Base-by-base conservation (phyloP, 2,329 filamentous ascomycete species). In the Venturiaceae sp. region DNA sequence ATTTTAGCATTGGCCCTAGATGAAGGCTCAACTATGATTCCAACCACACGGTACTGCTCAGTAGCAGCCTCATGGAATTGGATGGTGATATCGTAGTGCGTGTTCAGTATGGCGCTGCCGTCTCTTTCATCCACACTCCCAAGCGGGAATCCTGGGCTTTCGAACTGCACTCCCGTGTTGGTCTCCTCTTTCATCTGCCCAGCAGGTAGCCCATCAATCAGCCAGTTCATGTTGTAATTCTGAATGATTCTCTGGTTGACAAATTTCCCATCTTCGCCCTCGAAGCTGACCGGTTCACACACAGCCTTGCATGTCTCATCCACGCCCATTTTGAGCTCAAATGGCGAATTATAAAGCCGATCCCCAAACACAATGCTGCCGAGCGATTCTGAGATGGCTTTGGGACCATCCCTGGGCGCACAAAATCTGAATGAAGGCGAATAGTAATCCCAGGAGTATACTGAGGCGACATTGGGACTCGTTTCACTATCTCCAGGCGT, bases 281-380 rank as follows among this genome's bases (percentile, higher is more conserved):
- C 80, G 68, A 85, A 23, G 85, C 9, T 21, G 19, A 23, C 80
- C 44, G 81, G 78, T 30, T 79, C 75, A 72, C 94, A 99, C 3
- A 95, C 78, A 16, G 81, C 73, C 71, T 92, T 94, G 77, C 94
- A 99, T 0, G 85, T 86, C 72, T 96, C 88, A 70, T 99, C 94
- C 62, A 84, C 77, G 58, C 76, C 84, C 92, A 99, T 96, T 64
- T 84, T 82, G 61, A 97, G 78, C 68, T 96, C 84, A 68, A 95
- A 96, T 0, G 92, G 90, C 36, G 92, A 97, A n/a, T 90, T 95
- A 76, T 90, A 90, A 75, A 99, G 99, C 59, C 94, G 84, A 75
- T 99, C 94, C 64, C 94, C 94, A 66, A 99, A 99, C 55, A 99
- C 75, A 69, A 99, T 99, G 78, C 92, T 96, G 26, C 94, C 94